phyloP scores from a whole-genome alignment of 2,329 filamentous ascomycete species.

The Trichoderma semiorbis region DNA sequence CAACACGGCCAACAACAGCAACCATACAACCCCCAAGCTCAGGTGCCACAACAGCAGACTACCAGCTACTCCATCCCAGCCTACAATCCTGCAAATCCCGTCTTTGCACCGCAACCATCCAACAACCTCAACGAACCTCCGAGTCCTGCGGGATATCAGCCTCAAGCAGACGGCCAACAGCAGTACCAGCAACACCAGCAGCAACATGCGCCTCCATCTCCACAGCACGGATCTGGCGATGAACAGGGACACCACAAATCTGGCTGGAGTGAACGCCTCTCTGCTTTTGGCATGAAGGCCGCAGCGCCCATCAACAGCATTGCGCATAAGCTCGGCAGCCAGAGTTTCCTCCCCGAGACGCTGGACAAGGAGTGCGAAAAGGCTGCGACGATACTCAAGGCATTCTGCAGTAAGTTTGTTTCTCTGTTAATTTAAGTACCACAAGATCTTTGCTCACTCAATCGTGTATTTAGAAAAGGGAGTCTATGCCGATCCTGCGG shows the following conservation, averaged over 20 bases:
- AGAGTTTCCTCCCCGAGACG: slow-evolving; percentile 82
- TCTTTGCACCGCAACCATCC: slow-evolving; percentile 30
- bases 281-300: slow-evolving; percentile 39
- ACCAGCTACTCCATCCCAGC: slow-evolving; percentile 29
- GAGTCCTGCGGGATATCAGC: background rate
- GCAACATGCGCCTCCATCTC: background rate
- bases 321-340: slow-evolving; percentile 75
- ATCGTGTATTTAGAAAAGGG: slow-evolving; percentile 42
- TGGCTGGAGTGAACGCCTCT: slow-evolving; percentile 31
- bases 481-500: slow-evolving; percentile 43
- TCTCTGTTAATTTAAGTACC: background rate
- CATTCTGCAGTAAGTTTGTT: slow-evolving; percentile 71
- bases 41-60: slow-evolving; percentile 14
- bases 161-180: background rate
- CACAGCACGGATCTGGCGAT: background rate
- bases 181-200: slow-evolving; percentile 10
- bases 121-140: background rate
- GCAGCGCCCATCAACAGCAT: slow-evolving; percentile 76
- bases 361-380: slow-evolving; percentile 91
- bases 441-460: background rate
- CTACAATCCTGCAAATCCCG: slow-evolving; percentile 31
- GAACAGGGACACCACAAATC: slow-evolving; percentile 18
- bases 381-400: slow-evolving; percentile 75
- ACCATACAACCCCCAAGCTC: background rate
- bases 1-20: background rate